Evolutionary conservation across 805 yeast species (phyloP).

Genomic region (Candida xiaguanensis): DNA sequence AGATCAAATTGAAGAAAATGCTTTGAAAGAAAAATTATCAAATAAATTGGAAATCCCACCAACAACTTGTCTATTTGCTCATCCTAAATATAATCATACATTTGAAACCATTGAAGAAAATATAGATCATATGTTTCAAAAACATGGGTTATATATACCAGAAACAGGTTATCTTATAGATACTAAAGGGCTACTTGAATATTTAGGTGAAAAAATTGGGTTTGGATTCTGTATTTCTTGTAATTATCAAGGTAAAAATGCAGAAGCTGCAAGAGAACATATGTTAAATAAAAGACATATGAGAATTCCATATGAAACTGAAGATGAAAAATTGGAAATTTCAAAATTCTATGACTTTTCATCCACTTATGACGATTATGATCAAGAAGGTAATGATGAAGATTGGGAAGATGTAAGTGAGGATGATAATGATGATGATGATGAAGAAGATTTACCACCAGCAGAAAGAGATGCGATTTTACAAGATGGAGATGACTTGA

Average conservation of each 20-base stretch:
- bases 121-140: constrained; percentile 69
- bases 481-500: constrained; percentile 36
- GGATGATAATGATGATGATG: constrained; percentile 15
- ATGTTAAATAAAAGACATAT: constrained; percentile 83
- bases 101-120: constrained; percentile 40
- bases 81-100: constrained; percentile 27
- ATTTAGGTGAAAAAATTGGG: constrained; percentile 76
- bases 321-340: constrained; percentile 70
- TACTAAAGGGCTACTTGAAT: constrained; percentile 65
- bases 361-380: constrained; percentile 45
- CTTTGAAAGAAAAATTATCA: constrained; percentile 43
- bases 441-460: constrained; percentile 27
- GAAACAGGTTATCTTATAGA: constrained; percentile 69
- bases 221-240: constrained; percentile 85
- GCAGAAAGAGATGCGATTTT: constrained; percentile 25
- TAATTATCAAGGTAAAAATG: constrained; percentile 73
- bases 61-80: constrained; percentile 50
- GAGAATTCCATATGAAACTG: constrained; percentile 81
- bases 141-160: constrained; percentile 86
- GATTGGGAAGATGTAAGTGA: constrained; percentile 32
- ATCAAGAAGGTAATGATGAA: constrained; percentile 15
- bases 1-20: constrained; percentile 35
- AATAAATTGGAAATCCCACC: constrained; percentile 47
- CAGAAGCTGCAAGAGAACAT: constrained; percentile 88
- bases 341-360: constrained; percentile 83